Evolutionary conservation across 1,284 basidiomycete species (phyloP).

Genomic region (Leccinum pallidistipes): DNA sequence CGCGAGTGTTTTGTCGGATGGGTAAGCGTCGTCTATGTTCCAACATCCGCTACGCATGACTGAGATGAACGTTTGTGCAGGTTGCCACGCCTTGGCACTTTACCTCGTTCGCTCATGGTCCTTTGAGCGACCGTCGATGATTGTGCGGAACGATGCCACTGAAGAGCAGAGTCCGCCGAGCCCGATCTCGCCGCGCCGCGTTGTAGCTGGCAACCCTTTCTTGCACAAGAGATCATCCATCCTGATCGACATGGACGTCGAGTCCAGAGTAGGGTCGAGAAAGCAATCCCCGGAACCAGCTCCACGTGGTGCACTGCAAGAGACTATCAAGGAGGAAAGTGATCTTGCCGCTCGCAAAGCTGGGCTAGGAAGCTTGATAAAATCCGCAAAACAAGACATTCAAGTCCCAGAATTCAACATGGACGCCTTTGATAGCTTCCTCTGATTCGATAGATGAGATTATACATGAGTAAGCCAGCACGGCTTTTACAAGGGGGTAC

Average conservation of each 20-base stretch:
- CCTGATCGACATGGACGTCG: slow-evolving; percentile 86
- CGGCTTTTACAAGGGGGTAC: slow-evolving; percentile 16
- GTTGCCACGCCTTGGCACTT: slow-evolving; percentile 89
- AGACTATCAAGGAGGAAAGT: slow-evolving; percentile 47
- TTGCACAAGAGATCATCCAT: slow-evolving; percentile 68
- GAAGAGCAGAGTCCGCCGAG: slow-evolving; percentile 36
- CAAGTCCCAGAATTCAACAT: slow-evolving; percentile 87
- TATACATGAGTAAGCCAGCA: slow-evolving; percentile 8
- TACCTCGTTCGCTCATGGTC: slow-evolving; percentile 88
- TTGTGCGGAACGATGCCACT: slow-evolving; percentile 10
- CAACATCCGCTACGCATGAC: neutral
- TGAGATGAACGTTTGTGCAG: slow-evolving; percentile 41
- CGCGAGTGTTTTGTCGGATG: slow-evolving; percentile 90
- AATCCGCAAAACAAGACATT: slow-evolving; percentile 84
- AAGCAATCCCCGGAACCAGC: slow-evolving; percentile 46
- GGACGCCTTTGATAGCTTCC: slow-evolving; percentile 49
- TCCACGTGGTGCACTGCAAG: slow-evolving; percentile 26
- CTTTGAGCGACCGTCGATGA: slow-evolving; percentile 72
- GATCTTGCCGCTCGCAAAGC: slow-evolving; percentile 65
- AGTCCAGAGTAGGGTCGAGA: slow-evolving; percentile 60
- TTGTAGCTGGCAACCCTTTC: slow-evolving; percentile 54
- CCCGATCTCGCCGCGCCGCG: slow-evolving; percentile 42
- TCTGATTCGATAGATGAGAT: slow-evolving; percentile 5
- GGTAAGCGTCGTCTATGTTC: slow-evolving; percentile 51
- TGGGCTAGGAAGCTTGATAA: slow-evolving; percentile 80